Evolutionary conservation across 2,329 filamentous ascomycete genomes (phyloP), one percentile per base, ranked within the genome.

Genomic region (Cladorrhinum sp.): DNA sequence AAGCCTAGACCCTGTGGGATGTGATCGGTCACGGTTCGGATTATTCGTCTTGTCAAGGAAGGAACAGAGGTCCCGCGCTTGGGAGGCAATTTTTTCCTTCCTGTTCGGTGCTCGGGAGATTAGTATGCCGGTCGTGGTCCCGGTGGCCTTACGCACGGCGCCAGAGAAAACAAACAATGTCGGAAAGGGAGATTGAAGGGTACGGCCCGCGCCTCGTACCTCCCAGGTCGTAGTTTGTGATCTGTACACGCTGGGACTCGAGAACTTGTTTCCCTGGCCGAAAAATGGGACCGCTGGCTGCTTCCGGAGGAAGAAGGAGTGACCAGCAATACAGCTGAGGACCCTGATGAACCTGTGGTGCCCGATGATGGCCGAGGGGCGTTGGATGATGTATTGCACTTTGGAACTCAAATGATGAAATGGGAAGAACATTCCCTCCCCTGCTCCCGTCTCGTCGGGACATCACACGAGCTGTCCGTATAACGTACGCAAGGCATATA

Each of bases 71-170:
- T 45, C 18, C n/a, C 6, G 18, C 16, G 18, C 41, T 2, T 20
- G n/a, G 29, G 20, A 45, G 41, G 3, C 41, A 45, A 22, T 18
- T 13, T 45, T 22, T 45, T 45, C 18, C 41, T 18, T 45, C 16
- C 41, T 45, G 3, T 45, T 38, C 52, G 52, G 52, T 32, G 52
- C 41, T 45, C 53, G 38, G 57, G 60, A 62, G 57, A 59, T 62
- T 62, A 55, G 45, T 49, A 48, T 62, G 60, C 55, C 54, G 60
- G 62, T 50, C 58, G 56, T 55, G 54, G 51, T 56, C 48, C 58
- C 32, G 52, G 32, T 32, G 57, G 57, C 49, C 57, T 50, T 38
- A 50, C 41, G 27, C 25, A 55, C 50, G 25, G 57, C 53, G 52
- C 51, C 38, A 60, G 45, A 20, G 18, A 49, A 58, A 59, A 55